phyloP scores from a whole-genome alignment of 2,329 filamentous ascomycete species.

The Hypoxylon sp. region DNA sequence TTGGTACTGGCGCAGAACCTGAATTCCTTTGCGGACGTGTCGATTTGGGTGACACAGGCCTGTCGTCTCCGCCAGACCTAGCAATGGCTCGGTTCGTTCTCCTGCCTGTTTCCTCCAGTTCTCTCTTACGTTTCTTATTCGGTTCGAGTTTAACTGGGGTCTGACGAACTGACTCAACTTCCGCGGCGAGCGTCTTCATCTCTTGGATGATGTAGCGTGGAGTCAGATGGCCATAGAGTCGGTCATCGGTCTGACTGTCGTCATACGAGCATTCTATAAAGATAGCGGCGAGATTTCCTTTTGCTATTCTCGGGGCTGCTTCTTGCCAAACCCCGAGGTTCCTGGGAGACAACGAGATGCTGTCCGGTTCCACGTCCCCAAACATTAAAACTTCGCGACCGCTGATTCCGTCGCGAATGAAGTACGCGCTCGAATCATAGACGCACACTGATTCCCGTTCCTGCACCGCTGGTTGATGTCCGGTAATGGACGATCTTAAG shows the following conservation, averaged over 20 bases:
- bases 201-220: constrained; percentile 87
- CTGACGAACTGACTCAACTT: constrained; percentile 71
- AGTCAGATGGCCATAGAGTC: constrained; percentile 89
- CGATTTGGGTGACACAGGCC: constrained; percentile 67
- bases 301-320: constrained; percentile 85
- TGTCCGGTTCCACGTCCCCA: constrained; percentile 95
- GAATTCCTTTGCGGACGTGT: constrained; percentile 49
- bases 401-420: constrained; percentile 81
- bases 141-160: constrained; percentile 60
- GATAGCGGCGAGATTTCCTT: constrained; percentile 79
- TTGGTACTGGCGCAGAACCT: constrained; percentile 27
- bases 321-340: constrained; percentile 89
- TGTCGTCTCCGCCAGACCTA: constrained; percentile 54
- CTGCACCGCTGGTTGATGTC: constrained; percentile 36
- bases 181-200: constrained; percentile 76
- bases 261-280: constrained; percentile 98
- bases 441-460: constrained; percentile 72
- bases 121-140: constrained; percentile 76
- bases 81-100: constrained; percentile 34
- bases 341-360: constrained; percentile 82
- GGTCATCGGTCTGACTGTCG: constrained; percentile 80
- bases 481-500: constrained; percentile 50
- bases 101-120: constrained; percentile 53
- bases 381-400: constrained; percentile 89
- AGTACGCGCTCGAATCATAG: constrained; percentile 92